These are phyloP conservation scores for Isatis tinctoria DNA, from an alignment of 345 rosid genomes.

Conservation along the genomic window DNA sequence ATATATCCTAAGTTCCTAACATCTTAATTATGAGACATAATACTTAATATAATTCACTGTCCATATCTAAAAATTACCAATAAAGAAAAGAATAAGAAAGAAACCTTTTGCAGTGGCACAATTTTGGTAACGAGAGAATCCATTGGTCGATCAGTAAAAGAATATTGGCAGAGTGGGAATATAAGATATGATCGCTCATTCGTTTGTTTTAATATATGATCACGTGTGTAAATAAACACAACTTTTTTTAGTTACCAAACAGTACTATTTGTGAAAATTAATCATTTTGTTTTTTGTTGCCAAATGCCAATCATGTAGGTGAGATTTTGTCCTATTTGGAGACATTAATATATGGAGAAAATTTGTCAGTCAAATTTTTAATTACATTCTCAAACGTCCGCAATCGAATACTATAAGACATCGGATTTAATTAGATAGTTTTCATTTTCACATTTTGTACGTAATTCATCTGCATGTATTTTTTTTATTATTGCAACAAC, in stretches of 20 bases:
- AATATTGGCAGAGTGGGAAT: slow-evolving; percentile 33
- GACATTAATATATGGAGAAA: neutral
- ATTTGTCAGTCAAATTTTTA: neutral
- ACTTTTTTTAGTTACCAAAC: slow-evolving; percentile 1
- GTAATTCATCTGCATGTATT: neutral
- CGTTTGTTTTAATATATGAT: slow-evolving; percentile 19
- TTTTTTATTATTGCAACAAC: neutral
- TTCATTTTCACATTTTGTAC: no score
- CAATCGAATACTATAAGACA: no score
- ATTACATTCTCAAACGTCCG: no score
- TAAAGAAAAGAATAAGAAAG: neutral
- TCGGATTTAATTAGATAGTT: neutral
- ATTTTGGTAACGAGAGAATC: slow-evolving; percentile 26
- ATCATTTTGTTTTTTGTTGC: no score
- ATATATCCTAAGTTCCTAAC: neutral
- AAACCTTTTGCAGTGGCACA: slow-evolving; percentile 21
- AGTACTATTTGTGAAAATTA: neutral
- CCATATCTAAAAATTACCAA: neutral
- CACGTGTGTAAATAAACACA: slow-evolving; percentile 29
- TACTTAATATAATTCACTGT: neutral
- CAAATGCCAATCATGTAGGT: no score
- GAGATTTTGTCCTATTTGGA: neutral
- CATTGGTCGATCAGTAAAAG: slow-evolving; percentile 32
- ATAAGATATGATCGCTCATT: slow-evolving; percentile 29
- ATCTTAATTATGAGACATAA: neutral